Evolutionary conservation across 106 monocot genomes (phyloP), one percentile per base, ranked within the genome.

Genomic region (Dioscorea alata): DNA sequence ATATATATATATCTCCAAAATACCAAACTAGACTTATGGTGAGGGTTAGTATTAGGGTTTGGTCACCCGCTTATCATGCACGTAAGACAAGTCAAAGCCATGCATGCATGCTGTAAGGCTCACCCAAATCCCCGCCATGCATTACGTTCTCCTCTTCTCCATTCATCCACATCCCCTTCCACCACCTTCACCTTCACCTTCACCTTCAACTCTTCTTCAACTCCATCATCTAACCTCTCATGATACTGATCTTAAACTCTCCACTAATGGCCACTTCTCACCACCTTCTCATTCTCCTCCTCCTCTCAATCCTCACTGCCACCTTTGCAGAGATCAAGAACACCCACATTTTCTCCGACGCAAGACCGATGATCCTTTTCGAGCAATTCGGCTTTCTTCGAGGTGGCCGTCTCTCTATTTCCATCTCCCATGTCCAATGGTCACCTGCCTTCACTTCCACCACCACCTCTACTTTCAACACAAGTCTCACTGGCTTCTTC

Each of bases 301-400:
- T 67, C 42, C 7, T 31, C 58, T 33, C 28, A 60, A 7, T 51
- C 24, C 60, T 80, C 34, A 60, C 76, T 61, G 1, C 56, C 4
- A 67, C 65, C 25, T 18, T 19, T 15, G 58, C 85, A 19, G 78
- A 81, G 78, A 86, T 82, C 72, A 72, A 71, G 64, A 69, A 24
- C 25, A 64, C 50, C 34, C 59, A 48, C 42, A 86, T 86, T 68
- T 50, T 54, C 17, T 23, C 57, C 23, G 85, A 85, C 63, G 20
- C 67, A 1, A 32, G 81, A 17, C 49, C 71, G 13, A 19, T 77
- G 35, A 79, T 82, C 69, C 78, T 78, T 64, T 86, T 86, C 78
- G 81, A 86, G 69, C 75, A 82, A 18, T 86, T 85, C 32, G 85
- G 81, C 34, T 85, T 66, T 72, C 13, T 54, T 19, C 18, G 13